Base-by-base conservation (phyloP, 106 monocot genomes). In the Dendrobium officinale region DNA sequence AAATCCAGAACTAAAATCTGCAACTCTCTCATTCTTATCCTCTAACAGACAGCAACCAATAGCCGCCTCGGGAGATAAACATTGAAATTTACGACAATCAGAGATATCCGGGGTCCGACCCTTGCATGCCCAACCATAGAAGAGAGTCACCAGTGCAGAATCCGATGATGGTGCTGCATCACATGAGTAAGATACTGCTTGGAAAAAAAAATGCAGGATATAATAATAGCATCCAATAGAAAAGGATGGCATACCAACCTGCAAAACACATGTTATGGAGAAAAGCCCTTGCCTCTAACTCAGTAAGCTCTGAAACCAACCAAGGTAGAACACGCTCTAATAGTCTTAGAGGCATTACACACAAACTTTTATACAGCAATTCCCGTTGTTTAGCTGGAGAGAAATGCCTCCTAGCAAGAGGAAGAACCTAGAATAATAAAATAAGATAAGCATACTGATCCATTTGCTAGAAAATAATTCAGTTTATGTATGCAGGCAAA, bases 61-160 rank as follows among this genome's bases (percentile, higher is more conserved):
- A 41, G 68, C 2, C 8, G 41, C 83, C 64, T 78, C 82, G 43
- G 91, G 82, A 79, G 90, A 82, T 77, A 88, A 79, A 75, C 94
- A 94, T 79, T 81, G 78, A 77, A 98, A 94, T 45, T 83, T 89
- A 72, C 82, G 84, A 83, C 87, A 73, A 78, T 55, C 79, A 27
- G 84, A 85, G n/a, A 82, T 44, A 87, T 88, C 95, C 82, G 86
- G 75, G 3, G 80, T 81, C 19, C 93, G 86, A 55, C 95, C 90
- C 78, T 95, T 99, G 86, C 99, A 95, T 75, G 95, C 99, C 99
- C 99, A 99, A 56, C 99, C 99, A 90, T 87, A 93, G 45, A 99
- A 85, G 80, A 99, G 99, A 54, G 91, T 99, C 58, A 93, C 93
- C 2, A 99, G 72, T 81, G 95, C 91, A 75, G 78, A 72, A 49